Conservation (phyloP, 2,329 filamentous ascomycete genomes). For the Botrytis hyacinthi region DNA sequence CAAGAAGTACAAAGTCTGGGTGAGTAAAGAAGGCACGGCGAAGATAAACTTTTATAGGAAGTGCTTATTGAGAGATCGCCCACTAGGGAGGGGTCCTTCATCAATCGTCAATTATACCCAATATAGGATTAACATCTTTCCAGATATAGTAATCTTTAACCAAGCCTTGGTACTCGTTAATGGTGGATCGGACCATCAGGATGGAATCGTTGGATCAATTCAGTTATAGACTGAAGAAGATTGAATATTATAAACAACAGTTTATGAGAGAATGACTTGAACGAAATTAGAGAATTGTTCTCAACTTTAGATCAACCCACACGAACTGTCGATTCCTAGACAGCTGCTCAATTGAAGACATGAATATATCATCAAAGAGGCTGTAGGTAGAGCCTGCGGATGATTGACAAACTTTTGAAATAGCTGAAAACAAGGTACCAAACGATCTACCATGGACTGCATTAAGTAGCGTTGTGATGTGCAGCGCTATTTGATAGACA, state of each 20-base stretch:
- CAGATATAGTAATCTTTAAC: background rate
- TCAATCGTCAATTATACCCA: background rate
- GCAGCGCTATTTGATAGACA: background rate
- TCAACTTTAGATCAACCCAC: background rate
- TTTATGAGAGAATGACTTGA: background rate
- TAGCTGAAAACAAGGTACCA: background rate
- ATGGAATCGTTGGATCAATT: background rate
- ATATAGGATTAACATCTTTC: background rate
- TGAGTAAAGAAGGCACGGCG: background rate
- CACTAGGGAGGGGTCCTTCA: background rate
- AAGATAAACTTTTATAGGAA: background rate
- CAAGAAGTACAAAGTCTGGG: background rate
- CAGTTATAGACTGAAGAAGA: background rate
- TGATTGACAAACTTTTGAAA: background rate
- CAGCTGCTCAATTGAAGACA: background rate
- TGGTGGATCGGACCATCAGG: background rate
- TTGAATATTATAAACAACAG: background rate
- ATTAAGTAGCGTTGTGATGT: background rate
- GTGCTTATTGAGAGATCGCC: background rate
- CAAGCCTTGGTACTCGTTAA: background rate
- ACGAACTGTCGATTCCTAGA: background rate
- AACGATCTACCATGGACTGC: background rate
- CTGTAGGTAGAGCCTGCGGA: background rate
- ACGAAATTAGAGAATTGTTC: accelerated
- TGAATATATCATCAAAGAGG: background rate